These are phyloP conservation scores for Boletus mariae DNA, from an alignment of 1,284 basidiomycete species.

Conservation along the genomic window DNA sequence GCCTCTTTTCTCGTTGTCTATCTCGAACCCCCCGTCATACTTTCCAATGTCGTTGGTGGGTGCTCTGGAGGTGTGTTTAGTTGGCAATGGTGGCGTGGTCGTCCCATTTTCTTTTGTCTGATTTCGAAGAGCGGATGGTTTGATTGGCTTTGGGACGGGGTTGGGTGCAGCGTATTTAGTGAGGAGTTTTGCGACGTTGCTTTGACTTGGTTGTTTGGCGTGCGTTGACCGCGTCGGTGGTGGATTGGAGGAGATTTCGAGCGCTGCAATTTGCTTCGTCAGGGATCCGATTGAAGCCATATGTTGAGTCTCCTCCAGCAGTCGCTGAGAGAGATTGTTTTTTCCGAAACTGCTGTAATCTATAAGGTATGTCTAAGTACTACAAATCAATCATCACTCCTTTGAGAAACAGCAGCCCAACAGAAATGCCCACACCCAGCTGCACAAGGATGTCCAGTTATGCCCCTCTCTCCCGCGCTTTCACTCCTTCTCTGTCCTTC, in stretches of 20 bases:
- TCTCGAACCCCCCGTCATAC: constrained; percentile 85
- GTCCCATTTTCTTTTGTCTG: constrained; percentile 18
- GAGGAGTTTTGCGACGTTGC: constrained; percentile 60
- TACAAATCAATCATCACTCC: background rate
- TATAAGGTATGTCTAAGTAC: too few species aligned
- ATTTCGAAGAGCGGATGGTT: too few species aligned
- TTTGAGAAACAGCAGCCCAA: constrained; percentile 41
- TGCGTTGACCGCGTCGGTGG: constrained; percentile 35
- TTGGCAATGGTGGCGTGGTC: constrained; percentile 21
- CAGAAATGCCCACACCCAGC: constrained; percentile 65
- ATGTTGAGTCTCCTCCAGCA: background rate
- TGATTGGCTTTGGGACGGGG: too few species aligned
- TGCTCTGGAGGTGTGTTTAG: constrained; percentile 23
- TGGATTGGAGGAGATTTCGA: constrained; percentile 42
- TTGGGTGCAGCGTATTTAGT: constrained; percentile 12
- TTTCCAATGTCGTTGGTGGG: constrained; percentile 67
- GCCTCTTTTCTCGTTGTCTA: constrained; percentile 68
- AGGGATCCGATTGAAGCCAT: constrained; percentile 46
- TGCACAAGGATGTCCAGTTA: constrained; percentile 54
- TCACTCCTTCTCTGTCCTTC: constrained; percentile 3
- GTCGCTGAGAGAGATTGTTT: too few species aligned
- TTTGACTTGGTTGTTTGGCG: constrained; percentile 51
- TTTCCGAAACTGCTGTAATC: too few species aligned
- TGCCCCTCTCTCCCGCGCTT: constrained; percentile 9
- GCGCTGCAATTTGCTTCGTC: constrained; percentile 47